A percentile compares a stretch with the other conserved stretches of the same genome.
These are phyloP conservation scores for Lentinula sp. DNA, from an alignment of 768 basidiomycete species.

Conservation along the genomic window DNA sequence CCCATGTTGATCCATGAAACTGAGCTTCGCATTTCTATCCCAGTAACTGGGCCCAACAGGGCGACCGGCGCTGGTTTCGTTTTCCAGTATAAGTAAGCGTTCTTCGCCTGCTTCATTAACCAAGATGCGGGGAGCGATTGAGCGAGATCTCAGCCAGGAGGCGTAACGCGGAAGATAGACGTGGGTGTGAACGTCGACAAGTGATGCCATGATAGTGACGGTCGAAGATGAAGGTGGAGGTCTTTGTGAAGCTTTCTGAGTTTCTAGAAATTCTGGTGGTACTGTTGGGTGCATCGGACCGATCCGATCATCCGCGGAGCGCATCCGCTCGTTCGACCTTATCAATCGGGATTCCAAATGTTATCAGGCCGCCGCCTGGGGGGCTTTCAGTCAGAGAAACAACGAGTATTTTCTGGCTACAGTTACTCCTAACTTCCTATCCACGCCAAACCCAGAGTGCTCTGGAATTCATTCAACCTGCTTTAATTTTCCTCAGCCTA, in stretches of 20 bases:
- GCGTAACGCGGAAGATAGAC: constrained; percentile 80
- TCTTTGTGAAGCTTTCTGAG: not conserved
- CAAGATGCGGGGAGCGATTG: constrained; percentile 64
- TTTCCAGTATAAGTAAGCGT: constrained; percentile 69
- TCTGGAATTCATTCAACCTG: not conserved
- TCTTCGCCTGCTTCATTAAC: constrained; percentile 50
- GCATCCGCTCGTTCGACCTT: not conserved
- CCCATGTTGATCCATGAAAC: constrained; percentile 82
- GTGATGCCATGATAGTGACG: constrained; percentile 7
- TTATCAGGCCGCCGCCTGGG: not conserved
- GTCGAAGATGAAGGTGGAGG: not conserved
- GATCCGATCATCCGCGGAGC: not conserved
- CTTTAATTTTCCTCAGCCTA: not conserved
- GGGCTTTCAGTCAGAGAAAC: not conserved
- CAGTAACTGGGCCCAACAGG: constrained; percentile 85
- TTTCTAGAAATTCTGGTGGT: not conserved
- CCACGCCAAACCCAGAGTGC: not conserved
- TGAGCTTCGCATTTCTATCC: constrained; percentile 71
- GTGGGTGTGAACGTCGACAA: constrained; percentile 85
- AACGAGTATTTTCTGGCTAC: not conserved
- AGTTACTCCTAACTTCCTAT: not conserved
- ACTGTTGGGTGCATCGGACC: not conserved
- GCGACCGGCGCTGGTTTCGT: constrained; percentile 74
- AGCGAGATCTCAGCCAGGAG: constrained; percentile 58
- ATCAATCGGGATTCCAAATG: not conserved